A percentile compares a stretch with the other conserved stretches of the same genome.
Conservation (phyloP, 2,329 filamentous ascomycete species). For the Scedosporium aurantiacum region DNA sequence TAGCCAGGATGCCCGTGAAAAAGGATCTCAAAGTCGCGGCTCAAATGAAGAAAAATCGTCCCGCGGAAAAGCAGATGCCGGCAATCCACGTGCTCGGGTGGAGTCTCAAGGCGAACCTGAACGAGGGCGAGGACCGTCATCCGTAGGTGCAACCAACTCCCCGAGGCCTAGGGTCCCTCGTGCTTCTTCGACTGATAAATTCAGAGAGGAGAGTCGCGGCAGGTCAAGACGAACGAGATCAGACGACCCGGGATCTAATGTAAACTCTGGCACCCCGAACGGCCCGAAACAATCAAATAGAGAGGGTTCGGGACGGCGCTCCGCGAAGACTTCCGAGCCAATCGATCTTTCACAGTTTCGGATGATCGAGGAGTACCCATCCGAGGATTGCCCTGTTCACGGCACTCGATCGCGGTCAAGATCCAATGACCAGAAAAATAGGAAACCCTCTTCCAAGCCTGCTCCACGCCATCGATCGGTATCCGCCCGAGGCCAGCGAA, state of each 20-base stretch:
- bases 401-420: slow-evolving; percentile 1
- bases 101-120: neutral
- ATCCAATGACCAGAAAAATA: neutral
- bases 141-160: too few species aligned
- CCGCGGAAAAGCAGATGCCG: too few species aligned
- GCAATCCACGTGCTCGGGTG: neutral
- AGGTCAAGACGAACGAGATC: too few species aligned
- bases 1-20: too few species aligned
- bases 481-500: neutral
- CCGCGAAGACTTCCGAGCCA: neutral
- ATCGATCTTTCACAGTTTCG: slow-evolving; percentile 8
- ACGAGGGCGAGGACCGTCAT: too few species aligned
- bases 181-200: too few species aligned
- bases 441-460: neutral
- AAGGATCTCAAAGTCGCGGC: too few species aligned
- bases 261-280: neutral
- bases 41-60: too few species aligned
- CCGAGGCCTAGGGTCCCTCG: too few species aligned
- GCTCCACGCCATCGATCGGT: neutral
- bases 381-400: slow-evolving; percentile 9
- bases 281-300: neutral
- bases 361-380: slow-evolving; percentile 8
- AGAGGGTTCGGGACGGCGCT: neutral
- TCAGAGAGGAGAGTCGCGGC: too few species aligned
- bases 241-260: too few species aligned